Base-by-base conservation (phyloP, 805 yeast species). In the Cyberlindnera xishuangbannaensis region DNA sequence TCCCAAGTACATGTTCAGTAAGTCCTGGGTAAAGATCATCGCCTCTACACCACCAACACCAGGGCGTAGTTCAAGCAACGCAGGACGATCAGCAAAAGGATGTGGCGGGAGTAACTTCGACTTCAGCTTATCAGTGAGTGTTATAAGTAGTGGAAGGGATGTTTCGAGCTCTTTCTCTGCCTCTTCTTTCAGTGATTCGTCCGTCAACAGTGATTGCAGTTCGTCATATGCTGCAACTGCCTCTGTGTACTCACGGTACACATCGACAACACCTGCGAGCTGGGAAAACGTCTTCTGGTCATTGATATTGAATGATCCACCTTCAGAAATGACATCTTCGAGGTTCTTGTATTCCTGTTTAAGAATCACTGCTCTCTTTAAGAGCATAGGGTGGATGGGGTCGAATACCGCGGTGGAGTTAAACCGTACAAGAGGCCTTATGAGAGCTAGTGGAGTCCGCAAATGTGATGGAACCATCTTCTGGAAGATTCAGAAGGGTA, bases 11-110 rank as follows among this genome's bases (percentile, higher is more conserved):
- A 92, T 86, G 37, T 71, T 69, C 39, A 86, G 58, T 36, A 92
- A 60, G 51, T 92, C 92, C 25, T 71, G 72, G 0, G 97, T 75
- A 57, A 92, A 92, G 11, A 92, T 71, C 53, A 79, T 78, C 0
- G 98, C 96, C 53, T 92, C 98, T 6, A 78, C 73, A 3, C 98
- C 98, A 12, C 98, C 98, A 2, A 90, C 86, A 7, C 98, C 98
- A 0, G 97, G 97, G 37, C 97, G 68, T 11, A 92, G 59, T 55
- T 92, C 98, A 14, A 92, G 44, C 3, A 92, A 63, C 29, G 95
- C 80, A 1, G 92, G 76, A 41, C 73, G 76, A 28, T 83, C 92
- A 4, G 79, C 71, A 55, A 82, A 83, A 28, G 76, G 78, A 44
- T 82, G 79, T 3, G 83, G 75, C 2, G 97, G 96, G 15, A 90